Conservation (phyloP, 2,329 filamentous ascomycete genomes). For the Colletotrichum lini region DNA sequence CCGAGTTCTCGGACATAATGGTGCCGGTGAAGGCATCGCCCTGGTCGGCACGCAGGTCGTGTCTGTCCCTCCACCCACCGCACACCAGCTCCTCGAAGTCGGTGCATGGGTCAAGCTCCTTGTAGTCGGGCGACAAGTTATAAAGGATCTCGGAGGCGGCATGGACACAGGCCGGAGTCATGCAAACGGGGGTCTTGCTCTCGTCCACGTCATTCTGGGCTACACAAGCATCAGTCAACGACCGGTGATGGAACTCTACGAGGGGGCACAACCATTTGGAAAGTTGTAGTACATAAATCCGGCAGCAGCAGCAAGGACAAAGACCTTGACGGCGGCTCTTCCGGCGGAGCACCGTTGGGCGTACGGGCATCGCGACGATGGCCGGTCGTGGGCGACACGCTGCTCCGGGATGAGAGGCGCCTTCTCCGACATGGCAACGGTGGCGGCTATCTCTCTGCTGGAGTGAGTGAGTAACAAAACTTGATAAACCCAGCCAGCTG, state of each 20-base stretch:
- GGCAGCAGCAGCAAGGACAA: conserved; percentile 27
- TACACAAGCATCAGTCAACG: conserved; percentile 3
- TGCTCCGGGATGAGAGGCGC: conserved; percentile 24
- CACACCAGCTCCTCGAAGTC: conserved; percentile 79
- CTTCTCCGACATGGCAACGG: conserved; percentile 33
- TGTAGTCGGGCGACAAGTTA: conserved; percentile 60
- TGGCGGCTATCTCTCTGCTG: not conserved
- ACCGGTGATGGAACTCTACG: fast-evolving
- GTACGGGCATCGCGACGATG: conserved; percentile 27
- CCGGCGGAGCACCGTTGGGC: conserved; percentile 29
- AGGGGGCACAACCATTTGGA: not conserved
- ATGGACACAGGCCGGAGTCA: conserved; percentile 50
- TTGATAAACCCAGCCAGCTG: conserved; percentile 34
- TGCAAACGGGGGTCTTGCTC: conserved; percentile 42
- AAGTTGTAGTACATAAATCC: conserved; percentile 25
- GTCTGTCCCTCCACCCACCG: conserved; percentile 74
- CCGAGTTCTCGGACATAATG: conserved; percentile 73
- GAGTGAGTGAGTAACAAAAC: not conserved
- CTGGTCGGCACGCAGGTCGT: conserved; percentile 77
- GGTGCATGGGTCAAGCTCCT: conserved; percentile 76
- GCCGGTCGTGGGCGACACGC: not conserved
- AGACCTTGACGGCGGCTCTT: conserved; percentile 22
- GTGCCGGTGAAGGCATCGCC: conserved; percentile 72
- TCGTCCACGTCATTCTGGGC: conserved; percentile 15
- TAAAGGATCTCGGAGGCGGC: conserved; percentile 50